phyloP scores from a whole-genome alignment of 495 filamentous ascomycete species.

The Talaromyces liani region DNA sequence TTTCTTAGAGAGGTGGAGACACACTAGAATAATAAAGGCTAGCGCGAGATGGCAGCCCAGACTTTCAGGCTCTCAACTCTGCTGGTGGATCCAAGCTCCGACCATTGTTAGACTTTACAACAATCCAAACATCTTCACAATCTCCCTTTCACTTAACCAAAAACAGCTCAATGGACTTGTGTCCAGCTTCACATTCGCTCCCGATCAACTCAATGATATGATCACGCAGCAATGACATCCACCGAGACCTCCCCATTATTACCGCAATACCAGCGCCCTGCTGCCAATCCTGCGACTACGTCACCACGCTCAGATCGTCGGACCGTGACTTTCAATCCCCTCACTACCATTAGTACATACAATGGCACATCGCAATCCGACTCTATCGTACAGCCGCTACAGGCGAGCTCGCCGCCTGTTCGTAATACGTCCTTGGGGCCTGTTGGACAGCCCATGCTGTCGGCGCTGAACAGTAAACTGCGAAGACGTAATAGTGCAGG shows the following conservation, averaged over 20 bases:
- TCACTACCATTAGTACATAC: constrained; percentile 52
- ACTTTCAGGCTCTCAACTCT: neutral
- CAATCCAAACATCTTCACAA: neutral
- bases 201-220: neutral
- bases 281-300: constrained; percentile 21
- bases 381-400: constrained; percentile 35
- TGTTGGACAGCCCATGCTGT: constrained; percentile 61
- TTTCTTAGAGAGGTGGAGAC: neutral
- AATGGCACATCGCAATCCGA: constrained; percentile 37
- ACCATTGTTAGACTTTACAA: neutral
- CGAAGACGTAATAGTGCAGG: constrained; percentile 78
- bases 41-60: neutral
- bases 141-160: neutral
- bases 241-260: constrained; percentile 42
- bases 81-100: neutral
- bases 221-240: constrained; percentile 24
- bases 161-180: neutral
- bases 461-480: constrained; percentile 78
- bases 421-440: constrained; percentile 24
- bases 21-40: neutral
- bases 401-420: constrained; percentile 30
- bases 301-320: constrained; percentile 40
- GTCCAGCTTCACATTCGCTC: neutral
- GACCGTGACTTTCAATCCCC: constrained; percentile 65
- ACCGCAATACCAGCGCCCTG: constrained; percentile 29